These are phyloP conservation scores for Paramecium caudatum DNA, from an alignment of 73 alveolate species.

Conservation along the genomic window DNA sequence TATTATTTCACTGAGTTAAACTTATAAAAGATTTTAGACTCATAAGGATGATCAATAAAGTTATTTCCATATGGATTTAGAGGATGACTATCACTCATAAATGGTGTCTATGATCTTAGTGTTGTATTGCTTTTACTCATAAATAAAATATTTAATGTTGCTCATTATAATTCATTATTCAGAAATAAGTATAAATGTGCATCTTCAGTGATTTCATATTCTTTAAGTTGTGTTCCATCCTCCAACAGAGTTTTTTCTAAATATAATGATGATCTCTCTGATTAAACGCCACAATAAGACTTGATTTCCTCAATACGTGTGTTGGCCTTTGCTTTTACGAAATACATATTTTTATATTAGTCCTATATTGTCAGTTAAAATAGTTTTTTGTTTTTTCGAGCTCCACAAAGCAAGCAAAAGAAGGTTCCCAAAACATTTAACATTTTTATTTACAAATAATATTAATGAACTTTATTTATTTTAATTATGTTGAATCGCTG, in stretches of 20 bases:
- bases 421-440: background rate
- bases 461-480: no score
- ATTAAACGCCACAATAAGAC: slow-evolving; percentile 5
- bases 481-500: slow-evolving; percentile 15
- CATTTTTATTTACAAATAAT: no score
- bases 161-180: background rate
- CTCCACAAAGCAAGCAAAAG: slow-evolving; percentile 18
- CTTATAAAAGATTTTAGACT: slow-evolving; percentile 71
- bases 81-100: slow-evolving; percentile 76
- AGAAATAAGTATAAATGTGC: background rate
- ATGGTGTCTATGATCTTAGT: slow-evolving; percentile 57
- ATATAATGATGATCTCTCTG: slow-evolving; percentile 52
- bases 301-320: background rate
- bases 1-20: slow-evolving; percentile 46
- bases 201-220: background rate
- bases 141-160: background rate
- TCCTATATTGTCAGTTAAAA: background rate
- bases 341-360: background rate
- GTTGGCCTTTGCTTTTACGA: slow-evolving; percentile 16
- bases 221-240: background rate
- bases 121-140: slow-evolving; percentile 16
- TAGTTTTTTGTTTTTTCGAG: background rate
- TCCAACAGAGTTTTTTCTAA: slow-evolving; percentile 3
- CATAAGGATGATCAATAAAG: slow-evolving; percentile 68
- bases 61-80: slow-evolving; percentile 75